Evolutionary conservation across 2,329 filamentous ascomycete genomes (phyloP), one percentile per base, ranked within the genome.

Genomic region (Chalaropsis thielavioides): DNA sequence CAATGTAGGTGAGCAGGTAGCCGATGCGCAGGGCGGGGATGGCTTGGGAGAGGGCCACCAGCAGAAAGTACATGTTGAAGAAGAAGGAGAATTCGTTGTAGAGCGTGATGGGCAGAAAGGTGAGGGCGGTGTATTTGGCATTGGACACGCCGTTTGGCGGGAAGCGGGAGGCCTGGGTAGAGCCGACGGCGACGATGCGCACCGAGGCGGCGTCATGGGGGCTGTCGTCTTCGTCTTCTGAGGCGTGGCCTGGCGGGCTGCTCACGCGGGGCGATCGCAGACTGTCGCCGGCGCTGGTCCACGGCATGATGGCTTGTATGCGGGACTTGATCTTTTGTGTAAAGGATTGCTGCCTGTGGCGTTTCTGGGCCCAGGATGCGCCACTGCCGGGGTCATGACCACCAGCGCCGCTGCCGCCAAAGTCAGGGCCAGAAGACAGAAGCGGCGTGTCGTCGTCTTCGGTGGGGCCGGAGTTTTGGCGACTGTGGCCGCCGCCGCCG

Each of bases 81-180:
- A 99, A 99, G 79, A 97, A 99, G 67, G 92, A 96, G 74, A 99
- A 99, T 73, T 99, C 94, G 76, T 97, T 97, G 76, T 96, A 99
- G 24, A 99, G 79, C 0, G 94, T 99, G 63, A 92, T 81, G 1
- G 95, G 95, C 15, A 99, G 81, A 75, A 99, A 99, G 63, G 89
- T 96, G 78, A 92, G 87, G 0, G 92, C 85, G 38, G 92, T 97
- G 75, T 99, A 99, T 80, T 97, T 99, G 64, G 94, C 92, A 73
- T 99, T 97, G 43, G 92, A 97, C 61, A 99, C 83, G 65, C 90
- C 83, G 74, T 99, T 99, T 8, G 89, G 84, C 10, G 94, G 92
- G 73, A 92, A 97, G 69, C 87, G 85, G 61, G 85, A 80, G 35
- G 83, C 74, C 72, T 95, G 92, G 38, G 77, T 72, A 60, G 87